These are phyloP conservation scores for Atractiella rhizophila DNA, from an alignment of 768 basidiomycete species.

Conservation along the genomic window DNA sequence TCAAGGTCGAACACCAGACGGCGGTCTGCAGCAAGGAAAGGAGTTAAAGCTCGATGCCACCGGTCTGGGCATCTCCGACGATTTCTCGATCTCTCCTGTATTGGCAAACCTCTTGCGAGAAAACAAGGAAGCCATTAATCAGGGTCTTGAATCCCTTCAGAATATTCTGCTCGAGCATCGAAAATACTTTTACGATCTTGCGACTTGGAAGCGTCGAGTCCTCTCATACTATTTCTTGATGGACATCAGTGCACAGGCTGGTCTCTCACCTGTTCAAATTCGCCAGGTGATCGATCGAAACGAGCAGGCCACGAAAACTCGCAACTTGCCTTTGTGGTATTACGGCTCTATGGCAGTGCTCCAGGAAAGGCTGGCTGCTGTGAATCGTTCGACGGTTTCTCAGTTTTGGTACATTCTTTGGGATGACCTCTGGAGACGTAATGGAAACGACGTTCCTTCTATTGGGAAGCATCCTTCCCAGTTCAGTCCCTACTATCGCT, in stretches of 20 bases:
- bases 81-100: conserved; percentile 36
- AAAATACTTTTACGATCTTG: conserved; percentile 28
- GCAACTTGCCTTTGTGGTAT: conserved; percentile 28
- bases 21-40: conserved; percentile 19
- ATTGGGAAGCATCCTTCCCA: conserved; percentile 30
- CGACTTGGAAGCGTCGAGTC: conserved; percentile 29
- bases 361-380: conserved; percentile 31
- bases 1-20: not conserved
- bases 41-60: conserved; percentile 29
- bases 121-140: conserved; percentile 6
- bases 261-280: conserved; percentile 28
- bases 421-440: conserved; percentile 32
- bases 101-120: conserved; percentile 23
- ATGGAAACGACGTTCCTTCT: conserved; percentile 32
- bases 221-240: conserved; percentile 40
- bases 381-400: conserved; percentile 28
- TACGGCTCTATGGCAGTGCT: conserved; percentile 29
- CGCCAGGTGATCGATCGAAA: conserved; percentile 20
- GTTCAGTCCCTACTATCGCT: conserved; percentile 46
- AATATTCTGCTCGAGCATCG: conserved; percentile 31
- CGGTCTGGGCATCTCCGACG: conserved; percentile 38
- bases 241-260: conserved; percentile 32
- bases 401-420: conserved; percentile 63
- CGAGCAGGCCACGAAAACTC: conserved; percentile 35
- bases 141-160: conserved; percentile 22